Base-by-base conservation (phyloP, 805 yeast species). In the Metschnikowia lunata region DNA sequence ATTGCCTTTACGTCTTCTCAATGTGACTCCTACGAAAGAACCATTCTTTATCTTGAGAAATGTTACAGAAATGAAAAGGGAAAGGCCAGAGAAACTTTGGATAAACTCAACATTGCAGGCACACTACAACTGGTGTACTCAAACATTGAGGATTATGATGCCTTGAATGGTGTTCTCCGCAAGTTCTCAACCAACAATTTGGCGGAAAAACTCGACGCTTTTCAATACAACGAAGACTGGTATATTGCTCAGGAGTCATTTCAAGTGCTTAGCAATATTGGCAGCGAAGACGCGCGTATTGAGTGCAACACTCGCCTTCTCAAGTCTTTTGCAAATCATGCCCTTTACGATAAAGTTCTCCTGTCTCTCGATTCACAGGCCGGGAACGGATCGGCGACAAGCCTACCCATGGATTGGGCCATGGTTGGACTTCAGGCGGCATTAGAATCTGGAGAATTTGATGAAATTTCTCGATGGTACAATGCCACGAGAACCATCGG, bases 221-320 rank as follows among this genome's bases (percentile, higher is more conserved):
- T 91, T 42, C 93, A 88, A 53, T 89, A 86, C 52, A 82, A 87
- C 39, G 88, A 86, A 34, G 84, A 84, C 55, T 89, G 97, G 96
- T 74, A 80, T 34, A 75, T 88, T 55, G 95, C 97, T 0, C 85
- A 88, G 49, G 89, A 87, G 48, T 88, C 96, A 31, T 83, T 88
- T 53, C 82, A 82, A 37, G 86, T 83, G 0, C 63, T 85, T 36
- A 79, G 86, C 15, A 58, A 65, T 6, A 44, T 36, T 42, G 75
- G 59, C 54, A 64, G 58, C 56, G 26, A 10, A 12, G 51, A 26
- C 49, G 62, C 37, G 42, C 69, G 74, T 8, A 50, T 59, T 4
- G 54, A 54, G n/a, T 73, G 69, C 45, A 65, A 68, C 14, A 72
- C 84, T 0, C 80, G 83, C 34, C 66, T 85, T 49, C 58, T 91